Conservation (phyloP, 1,139 yeast species). For the Nakaseomyces glabratus region DNA sequence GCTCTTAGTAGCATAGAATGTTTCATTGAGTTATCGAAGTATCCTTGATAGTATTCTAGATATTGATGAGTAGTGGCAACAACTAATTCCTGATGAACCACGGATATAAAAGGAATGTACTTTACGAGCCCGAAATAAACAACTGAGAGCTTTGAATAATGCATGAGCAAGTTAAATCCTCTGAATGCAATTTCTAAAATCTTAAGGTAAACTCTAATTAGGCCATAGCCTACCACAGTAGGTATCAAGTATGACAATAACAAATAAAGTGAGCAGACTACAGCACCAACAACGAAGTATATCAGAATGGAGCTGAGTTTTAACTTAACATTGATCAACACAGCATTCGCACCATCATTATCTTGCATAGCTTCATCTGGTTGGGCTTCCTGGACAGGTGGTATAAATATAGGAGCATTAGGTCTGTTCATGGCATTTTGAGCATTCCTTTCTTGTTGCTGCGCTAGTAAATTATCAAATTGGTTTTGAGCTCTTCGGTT, state of each 20-base stretch:
- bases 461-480: conserved; percentile 18
- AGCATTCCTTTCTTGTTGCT: conserved; percentile 9
- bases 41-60: conserved; percentile 14
- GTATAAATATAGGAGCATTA: conserved; percentile 6
- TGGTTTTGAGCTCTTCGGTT: conserved; percentile 18
- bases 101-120: conserved; percentile 9
- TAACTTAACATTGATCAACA: conserved; percentile 22
- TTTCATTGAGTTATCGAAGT: conserved; percentile 16
- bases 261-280: conserved; percentile 38
- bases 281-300: conserved; percentile 34
- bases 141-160: conserved; percentile 8
- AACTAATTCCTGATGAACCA: neutral
- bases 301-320: conserved; percentile 18
- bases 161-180: conserved; percentile 14
- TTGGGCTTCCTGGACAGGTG: conserved; percentile 7
- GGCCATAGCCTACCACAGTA: conserved; percentile 38
- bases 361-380: conserved; percentile 6
- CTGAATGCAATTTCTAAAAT: conserved; percentile 11
- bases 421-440: conserved; percentile 10
- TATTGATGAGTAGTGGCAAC: conserved; percentile 10
- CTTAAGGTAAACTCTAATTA: conserved; percentile 17
- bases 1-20: conserved; percentile 26
- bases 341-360: conserved; percentile 13
- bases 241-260: conserved; percentile 47
- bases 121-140: conserved; percentile 8